Evolutionary conservation across 768 basidiomycete species (phyloP).

Genomic region (Trametopsis cervina): DNA sequence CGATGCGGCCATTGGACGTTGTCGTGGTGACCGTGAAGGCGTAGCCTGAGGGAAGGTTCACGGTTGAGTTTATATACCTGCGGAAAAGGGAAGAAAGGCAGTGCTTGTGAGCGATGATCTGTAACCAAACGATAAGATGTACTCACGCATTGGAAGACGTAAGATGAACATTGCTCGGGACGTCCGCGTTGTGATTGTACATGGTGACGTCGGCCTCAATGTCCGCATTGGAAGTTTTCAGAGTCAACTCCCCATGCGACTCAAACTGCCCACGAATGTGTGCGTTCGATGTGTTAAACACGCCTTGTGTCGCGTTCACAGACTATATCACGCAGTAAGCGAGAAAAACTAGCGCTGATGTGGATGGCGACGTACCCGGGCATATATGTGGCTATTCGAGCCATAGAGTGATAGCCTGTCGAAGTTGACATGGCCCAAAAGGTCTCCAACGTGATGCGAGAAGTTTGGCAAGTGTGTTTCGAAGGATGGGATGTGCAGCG

Average conservation of each 20-base stretch:
- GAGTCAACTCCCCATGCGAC: constrained; percentile 26
- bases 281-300: constrained; percentile 36
- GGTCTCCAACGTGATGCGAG: constrained; percentile 10
- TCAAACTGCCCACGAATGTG: constrained; percentile 38
- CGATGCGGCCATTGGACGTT: constrained; percentile 29
- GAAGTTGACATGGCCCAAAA: constrained; percentile 10
- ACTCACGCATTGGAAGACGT: constrained; percentile 39
- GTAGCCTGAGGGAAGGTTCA: constrained; percentile 23
- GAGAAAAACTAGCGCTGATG: no score
- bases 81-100: background rate
- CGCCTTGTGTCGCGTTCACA: constrained; percentile 21
- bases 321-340: constrained; percentile 22
- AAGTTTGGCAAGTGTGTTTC: constrained; percentile 15
- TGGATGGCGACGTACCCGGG: constrained; percentile 10
- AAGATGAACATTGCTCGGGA: constrained; percentile 26
- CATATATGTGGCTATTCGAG: constrained; percentile 2
- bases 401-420: constrained; percentile 3
- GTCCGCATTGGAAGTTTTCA: constrained; percentile 32
- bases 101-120: background rate
- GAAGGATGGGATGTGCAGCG: constrained; percentile 3
- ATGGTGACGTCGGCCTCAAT: constrained; percentile 35
- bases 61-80: constrained; percentile 15
- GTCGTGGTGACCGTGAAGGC: constrained; percentile 25
- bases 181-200: constrained; percentile 20
- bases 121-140: no score